Evolutionary conservation across 2,329 filamentous ascomycete genomes (phyloP).

Genomic region (Colletotrichum melonis): DNA sequence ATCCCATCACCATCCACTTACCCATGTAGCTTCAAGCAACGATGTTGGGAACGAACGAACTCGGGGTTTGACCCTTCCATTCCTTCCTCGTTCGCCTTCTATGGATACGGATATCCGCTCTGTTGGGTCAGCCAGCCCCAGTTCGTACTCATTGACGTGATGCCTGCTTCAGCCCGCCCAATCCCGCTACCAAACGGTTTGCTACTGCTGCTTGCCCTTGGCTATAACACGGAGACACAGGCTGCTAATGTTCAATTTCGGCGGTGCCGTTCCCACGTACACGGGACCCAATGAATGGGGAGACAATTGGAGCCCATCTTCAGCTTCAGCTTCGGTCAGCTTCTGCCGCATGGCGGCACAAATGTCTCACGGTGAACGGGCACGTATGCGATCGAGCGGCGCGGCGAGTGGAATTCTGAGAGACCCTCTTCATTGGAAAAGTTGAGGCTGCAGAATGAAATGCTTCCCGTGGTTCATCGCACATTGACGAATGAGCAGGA

Average conservation of each 20-base stretch:
- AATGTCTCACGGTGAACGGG: background rate
- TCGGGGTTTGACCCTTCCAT: too few species aligned
- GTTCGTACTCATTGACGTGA: background rate
- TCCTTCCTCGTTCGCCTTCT: background rate
- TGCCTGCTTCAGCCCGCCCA: background rate
- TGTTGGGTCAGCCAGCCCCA: background rate
- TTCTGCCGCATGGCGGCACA: background rate
- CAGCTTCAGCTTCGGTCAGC: background rate
- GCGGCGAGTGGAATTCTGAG: background rate
- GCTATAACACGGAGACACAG: background rate
- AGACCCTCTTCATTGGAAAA: too few species aligned
- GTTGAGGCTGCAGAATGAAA: background rate
- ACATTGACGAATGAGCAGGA: background rate
- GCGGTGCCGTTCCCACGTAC: constrained; percentile 20
- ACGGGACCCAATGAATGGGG: background rate
- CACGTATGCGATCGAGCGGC: background rate
- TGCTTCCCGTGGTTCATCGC: background rate
- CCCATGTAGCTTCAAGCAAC: background rate
- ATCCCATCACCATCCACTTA: background rate
- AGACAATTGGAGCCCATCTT: background rate
- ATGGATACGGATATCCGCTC: background rate
- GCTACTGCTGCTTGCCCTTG: background rate
- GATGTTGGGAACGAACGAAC: too few species aligned
- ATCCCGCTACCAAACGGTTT: background rate
- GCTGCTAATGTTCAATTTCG: constrained; percentile 20